Evolutionary conservation across 495 filamentous ascomycete genomes (phyloP), one percentile per base, ranked within the genome.

Genomic region (Aspergillus sclerotiicarbonarius): DNA sequence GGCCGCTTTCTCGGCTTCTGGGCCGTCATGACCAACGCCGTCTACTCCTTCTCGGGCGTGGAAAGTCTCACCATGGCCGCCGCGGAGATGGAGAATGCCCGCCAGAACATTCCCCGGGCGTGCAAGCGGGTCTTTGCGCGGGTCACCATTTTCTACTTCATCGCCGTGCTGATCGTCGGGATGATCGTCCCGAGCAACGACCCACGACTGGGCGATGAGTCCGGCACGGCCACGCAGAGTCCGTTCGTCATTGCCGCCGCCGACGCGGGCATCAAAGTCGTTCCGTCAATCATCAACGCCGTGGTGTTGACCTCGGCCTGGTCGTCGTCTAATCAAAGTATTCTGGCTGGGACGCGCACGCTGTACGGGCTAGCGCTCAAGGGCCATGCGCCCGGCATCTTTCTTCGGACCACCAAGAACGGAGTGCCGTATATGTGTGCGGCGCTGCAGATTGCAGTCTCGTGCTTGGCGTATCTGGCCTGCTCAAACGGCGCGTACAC

Each of bases 371-470:
- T 79, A 19, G 76, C 76, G 4, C 51, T 76, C 41, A 72, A 78
- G 20, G 71, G 74, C 13, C 76, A 78, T 53, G 78, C 78, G 1
- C 76, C 78, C 9, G 69, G 63, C 37, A 58, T 79, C 43, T 79
- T 86, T 63, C 69, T 87, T 10, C 66, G 73, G 0, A 87, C 83
- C 2, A 86, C 78, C 41, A 79, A 74, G 20, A 81, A 82, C 71
- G 87, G 87, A 45, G 81, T 84, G 6, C 84, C 85, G 3, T 86
- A 83, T 53, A 74, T 77, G 60, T 85, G 82, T 58, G 81, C 85
- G 2, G 44, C 75, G 8, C 58, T 82, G 37, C 82, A 83, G 51
- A 66, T 77, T 0, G 68, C 68, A 8, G 83, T 85, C 63, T 80
- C 81, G 58, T 71, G 78, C 10, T 66, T 87, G n/a, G 80, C 82